Conservation (phyloP, 768 basidiomycete species). For the Paxillus rubicundulus region DNA sequence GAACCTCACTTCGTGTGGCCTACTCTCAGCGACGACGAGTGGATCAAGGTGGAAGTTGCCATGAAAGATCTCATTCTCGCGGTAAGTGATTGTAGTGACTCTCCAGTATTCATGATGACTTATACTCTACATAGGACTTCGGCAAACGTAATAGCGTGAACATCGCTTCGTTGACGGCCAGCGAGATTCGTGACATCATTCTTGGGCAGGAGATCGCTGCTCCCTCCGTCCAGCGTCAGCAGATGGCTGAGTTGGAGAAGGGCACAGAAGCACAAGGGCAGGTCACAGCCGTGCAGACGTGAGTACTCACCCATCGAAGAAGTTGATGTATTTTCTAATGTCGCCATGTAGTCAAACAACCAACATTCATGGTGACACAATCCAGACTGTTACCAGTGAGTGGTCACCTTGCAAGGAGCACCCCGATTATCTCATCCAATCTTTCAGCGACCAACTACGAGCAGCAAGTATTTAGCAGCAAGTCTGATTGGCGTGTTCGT, state of each 20-base stretch:
- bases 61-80: conserved; percentile 96
- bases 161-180: conserved; percentile 93
- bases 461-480: conserved; percentile 97
- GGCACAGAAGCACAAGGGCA: conserved; percentile 91
- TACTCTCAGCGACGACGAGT: conserved; percentile 87
- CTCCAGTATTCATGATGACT: conserved; percentile 7
- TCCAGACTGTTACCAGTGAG: conserved; percentile 91
- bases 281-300: conserved; percentile 94
- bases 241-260: conserved; percentile 99
- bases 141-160: conserved; percentile 99
- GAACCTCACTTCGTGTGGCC: conserved; percentile 99
- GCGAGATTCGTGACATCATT: conserved; percentile 97
- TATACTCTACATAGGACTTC: conserved; percentile 64
- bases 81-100: conserved; percentile 38
- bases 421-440: conserved; percentile 2
- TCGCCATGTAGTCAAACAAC: conserved; percentile 71
- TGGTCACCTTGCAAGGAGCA: not conserved
- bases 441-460: conserved; percentile 88
- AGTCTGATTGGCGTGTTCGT: conserved; percentile 99
- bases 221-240: conserved; percentile 93
- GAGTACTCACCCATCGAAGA: conserved; percentile 20
- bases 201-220: conserved; percentile 98
- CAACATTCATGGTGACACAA: conserved; percentile 94
- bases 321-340: conserved; percentile 4
- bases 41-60: conserved; percentile 99